Conservation (phyloP, 2,329 filamentous ascomycete species). For the Clonostachys rosea region DNA sequence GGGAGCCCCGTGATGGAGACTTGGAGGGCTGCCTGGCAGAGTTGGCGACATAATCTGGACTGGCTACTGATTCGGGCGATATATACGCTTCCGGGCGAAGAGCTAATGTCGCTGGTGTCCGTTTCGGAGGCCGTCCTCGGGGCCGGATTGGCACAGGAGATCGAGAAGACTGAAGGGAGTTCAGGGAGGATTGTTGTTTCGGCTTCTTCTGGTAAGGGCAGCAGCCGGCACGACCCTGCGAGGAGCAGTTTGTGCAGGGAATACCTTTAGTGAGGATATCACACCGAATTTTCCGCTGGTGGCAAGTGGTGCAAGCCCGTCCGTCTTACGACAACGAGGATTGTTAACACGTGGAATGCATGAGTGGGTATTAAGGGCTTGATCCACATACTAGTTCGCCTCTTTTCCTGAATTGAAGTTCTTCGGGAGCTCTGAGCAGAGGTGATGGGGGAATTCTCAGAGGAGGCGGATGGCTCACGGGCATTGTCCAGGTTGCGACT, state of each 20-base stretch:
- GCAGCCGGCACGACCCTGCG: slow-evolving; percentile 33
- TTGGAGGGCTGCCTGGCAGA: slow-evolving; percentile 2
- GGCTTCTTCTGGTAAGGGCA: slow-evolving; percentile 43
- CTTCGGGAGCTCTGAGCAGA: too few species aligned
- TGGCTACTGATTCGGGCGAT: too few species aligned
- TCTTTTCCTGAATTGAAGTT: too few species aligned
- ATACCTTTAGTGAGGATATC: slow-evolving; percentile 39
- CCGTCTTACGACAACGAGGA: slow-evolving; percentile 15
- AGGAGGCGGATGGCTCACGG: too few species aligned
- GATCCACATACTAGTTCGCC: too few species aligned
- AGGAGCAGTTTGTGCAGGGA: slow-evolving; percentile 42
- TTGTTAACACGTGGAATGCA: too few species aligned
- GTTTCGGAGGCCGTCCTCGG: slow-evolving; percentile 19
- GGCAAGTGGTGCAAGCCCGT: slow-evolving; percentile 40
- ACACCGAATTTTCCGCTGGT: slow-evolving; percentile 45
- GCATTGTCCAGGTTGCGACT: too few species aligned
- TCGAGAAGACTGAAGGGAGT: too few species aligned
- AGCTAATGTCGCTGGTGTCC: slow-evolving; percentile 17
- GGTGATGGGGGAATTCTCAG: too few species aligned
- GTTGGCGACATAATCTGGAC: too few species aligned
- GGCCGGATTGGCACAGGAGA: slow-evolving; percentile 36
- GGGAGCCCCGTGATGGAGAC: neutral
- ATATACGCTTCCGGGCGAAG: slow-evolving; percentile 4
- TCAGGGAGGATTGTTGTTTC: too few species aligned
- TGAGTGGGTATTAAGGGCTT: too few species aligned